phyloP scores from a whole-genome alignment of 139 green algal species.

The Pleodorina starrii region DNA sequence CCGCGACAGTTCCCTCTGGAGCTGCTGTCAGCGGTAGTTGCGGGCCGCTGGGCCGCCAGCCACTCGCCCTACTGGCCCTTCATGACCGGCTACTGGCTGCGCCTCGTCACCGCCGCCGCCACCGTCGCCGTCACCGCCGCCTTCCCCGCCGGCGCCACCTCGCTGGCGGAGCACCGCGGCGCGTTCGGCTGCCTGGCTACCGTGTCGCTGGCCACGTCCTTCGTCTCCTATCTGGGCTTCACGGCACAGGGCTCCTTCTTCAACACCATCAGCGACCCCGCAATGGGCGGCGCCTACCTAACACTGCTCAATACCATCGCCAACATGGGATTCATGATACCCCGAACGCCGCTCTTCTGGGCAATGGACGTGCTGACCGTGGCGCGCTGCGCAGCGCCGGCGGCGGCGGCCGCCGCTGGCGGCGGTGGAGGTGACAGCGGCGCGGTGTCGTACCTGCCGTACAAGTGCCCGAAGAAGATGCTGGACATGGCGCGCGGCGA shows the following conservation, averaged over 20 bases:
- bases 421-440: background rate
- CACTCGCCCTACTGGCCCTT: constrained; percentile 81
- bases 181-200: constrained; percentile 72
- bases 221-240: constrained; percentile 92
- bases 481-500: constrained; percentile 28
- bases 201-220: constrained; percentile 78
- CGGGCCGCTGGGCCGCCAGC: constrained; percentile 74
- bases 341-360: constrained; percentile 81
- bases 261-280: constrained; percentile 78
- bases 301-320: constrained; percentile 97
- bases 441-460: constrained; percentile 5
- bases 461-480: constrained; percentile 51
- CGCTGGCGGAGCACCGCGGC: constrained; percentile 40
- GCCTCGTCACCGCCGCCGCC: constrained; percentile 66
- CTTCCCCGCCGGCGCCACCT: constrained; percentile 54
- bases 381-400: constrained; percentile 23
- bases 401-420: background rate
- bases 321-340: constrained; percentile 92
- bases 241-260: constrained; percentile 89
- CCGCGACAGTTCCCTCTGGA: constrained; percentile 84
- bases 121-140: constrained; percentile 46
- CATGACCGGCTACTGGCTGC: constrained; percentile 75
- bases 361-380: constrained; percentile 72
- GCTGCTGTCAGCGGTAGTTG: constrained; percentile 86
- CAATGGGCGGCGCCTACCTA: constrained; percentile 93